Evolutionary conservation across 2,329 filamentous ascomycete species (phyloP).

Genomic region (Diaporthe capsici): DNA sequence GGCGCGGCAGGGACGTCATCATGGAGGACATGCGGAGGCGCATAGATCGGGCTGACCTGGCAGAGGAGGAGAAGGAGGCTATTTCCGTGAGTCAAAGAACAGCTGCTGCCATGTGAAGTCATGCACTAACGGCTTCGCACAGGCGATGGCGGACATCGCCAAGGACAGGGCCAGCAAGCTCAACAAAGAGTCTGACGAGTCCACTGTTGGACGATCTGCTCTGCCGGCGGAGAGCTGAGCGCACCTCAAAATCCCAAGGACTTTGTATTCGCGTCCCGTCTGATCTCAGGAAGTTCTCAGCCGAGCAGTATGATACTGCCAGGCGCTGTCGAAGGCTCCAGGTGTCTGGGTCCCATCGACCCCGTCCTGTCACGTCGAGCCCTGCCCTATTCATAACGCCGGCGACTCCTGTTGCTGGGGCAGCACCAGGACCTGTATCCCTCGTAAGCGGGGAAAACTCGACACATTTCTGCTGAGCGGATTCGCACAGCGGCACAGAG

Average conservation of each 20-base stretch:
- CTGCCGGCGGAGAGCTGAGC: constrained; percentile 34
- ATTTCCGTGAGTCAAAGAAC: constrained; percentile 72
- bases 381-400: neutral
- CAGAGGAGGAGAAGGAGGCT: constrained; percentile 78
- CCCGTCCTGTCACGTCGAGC: neutral
- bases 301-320: neutral
- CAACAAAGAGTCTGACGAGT: constrained; percentile 39
- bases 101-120: constrained; percentile 34
- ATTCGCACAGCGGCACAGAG: neutral
- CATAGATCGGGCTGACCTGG: constrained; percentile 77
- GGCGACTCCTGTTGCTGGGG: neutral
- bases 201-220: constrained; percentile 39
- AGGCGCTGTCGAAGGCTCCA: neutral
- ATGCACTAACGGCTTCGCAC: constrained; percentile 42
- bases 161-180: constrained; percentile 82
- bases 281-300: neutral
- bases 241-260: neutral
- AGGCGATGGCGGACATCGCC: constrained; percentile 96
- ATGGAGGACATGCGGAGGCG: constrained; percentile 86
- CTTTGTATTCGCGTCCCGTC: neutral
- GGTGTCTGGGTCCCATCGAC: neutral
- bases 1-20: constrained; percentile 78
- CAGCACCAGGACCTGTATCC: neutral
- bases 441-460: neutral
- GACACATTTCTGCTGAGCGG: neutral